Evolutionary conservation across 139 green algal genomes (phyloP), one percentile per base, ranked within the genome.

Genomic region (Auxenochlorella pyrenoidosa): DNA sequence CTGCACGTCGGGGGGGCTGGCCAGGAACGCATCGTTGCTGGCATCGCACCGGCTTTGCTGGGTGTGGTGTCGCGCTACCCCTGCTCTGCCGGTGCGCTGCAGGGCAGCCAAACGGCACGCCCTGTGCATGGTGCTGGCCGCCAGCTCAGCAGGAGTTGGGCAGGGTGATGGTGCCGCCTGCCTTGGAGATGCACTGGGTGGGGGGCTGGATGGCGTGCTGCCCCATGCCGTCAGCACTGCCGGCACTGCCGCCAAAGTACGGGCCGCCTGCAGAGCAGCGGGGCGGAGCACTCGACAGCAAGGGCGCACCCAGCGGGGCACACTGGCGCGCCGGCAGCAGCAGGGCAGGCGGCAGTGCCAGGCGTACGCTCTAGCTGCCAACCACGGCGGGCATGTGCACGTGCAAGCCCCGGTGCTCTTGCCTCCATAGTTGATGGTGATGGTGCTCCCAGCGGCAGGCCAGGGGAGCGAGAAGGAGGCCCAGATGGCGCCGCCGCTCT

Each of bases 401-500:
- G 63, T 30, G 28, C 63, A 71, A 36, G 63, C 28, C 13, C 28
- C 28, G 2, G 13, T 36, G 54, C 68, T 24, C 68, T 40, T 43
- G 58, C 75, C 47, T 66, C 77, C 77, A n/a, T 83, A 83, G n/a
- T 70, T 44, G 77, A 70, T 66, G 12, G 5, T 68, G n/a, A 83
- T 66, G 21, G 0, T 44, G 77, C 21, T 26, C 15, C n/a, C 47
- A n/a, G 40, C 24, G 73, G n/a, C 51, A 13, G 77, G 77, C 77
- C 77, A 83, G 19, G 51, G 1, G 32, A 83, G n/a, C 10, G n/a
- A 34, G 51, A 83, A 83, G 32, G 76, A 26, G 18, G 76, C 76
- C 76, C 76, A 82, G 24, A 44, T 44, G 30, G 15, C 16, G 47
- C 16, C n/a, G 32, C 32, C 32, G 19, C 18, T 5, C n/a, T 18